Percentiles rank a stretch among this genome's conserved stretches.
Conservation (phyloP, 2,329 filamentous ascomycete species). For the Aspergillus jensenii region DNA sequence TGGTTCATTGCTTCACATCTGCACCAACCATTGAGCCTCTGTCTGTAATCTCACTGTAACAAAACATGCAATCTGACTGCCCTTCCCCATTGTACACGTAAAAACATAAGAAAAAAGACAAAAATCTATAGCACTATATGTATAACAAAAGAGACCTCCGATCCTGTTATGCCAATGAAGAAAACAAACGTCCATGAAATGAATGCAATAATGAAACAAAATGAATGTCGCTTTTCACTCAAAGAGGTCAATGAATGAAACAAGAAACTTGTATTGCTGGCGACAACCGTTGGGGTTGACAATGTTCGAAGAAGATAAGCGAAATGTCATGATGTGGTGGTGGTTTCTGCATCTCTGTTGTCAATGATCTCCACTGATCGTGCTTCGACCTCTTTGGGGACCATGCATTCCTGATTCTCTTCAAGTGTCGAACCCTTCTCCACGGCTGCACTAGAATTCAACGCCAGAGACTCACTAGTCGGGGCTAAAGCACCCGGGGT, state of each 20-base stretch:
- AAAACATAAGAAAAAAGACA: conserved; percentile 4
- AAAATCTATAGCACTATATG: conserved; percentile 23
- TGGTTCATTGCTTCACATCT: no score
- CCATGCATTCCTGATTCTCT: conserved; percentile 19
- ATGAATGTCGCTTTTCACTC: conserved; percentile 15
- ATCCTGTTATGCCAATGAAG: conserved; percentile 16
- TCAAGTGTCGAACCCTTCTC: conserved; percentile 15
- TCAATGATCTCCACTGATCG: conserved; percentile 36
- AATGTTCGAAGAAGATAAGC: neutral
- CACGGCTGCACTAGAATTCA: conserved; percentile 9
- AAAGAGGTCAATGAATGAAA: conserved; percentile 9
- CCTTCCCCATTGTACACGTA: conserved; percentile 3
- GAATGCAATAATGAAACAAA: conserved; percentile 10
- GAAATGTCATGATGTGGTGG: conserved; percentile 23
- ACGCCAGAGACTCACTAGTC: conserved; percentile 8
- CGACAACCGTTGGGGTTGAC: neutral
- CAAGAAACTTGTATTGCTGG: conserved; percentile 1
- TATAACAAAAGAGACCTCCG: conserved; percentile 18
- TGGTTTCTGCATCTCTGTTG: conserved; percentile 24
- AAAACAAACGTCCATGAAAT: conserved; percentile 2
- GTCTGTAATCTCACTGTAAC: neutral
- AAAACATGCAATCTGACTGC: conserved; percentile 11
- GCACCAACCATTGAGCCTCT: neutral
- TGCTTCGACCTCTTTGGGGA: conserved; percentile 38
- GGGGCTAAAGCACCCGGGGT: conserved; percentile 18